These are phyloP conservation scores for Acacia crassicarpa DNA, from an alignment of 306 rosid species.

Conservation along the genomic window DNA sequence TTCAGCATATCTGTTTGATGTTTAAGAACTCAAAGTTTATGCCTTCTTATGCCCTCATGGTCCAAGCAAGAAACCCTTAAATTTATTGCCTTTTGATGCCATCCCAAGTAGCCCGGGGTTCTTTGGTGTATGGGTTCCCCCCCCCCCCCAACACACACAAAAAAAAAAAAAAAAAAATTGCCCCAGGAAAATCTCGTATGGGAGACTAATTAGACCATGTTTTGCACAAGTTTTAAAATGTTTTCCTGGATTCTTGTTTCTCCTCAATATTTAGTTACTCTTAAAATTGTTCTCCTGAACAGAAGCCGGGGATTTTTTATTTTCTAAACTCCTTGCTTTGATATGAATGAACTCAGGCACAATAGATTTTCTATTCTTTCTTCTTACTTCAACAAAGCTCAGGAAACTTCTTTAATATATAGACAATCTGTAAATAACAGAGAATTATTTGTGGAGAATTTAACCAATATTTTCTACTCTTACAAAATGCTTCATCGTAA, in stretches of 20 bases:
- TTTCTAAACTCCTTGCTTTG: not conserved
- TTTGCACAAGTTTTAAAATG: not conserved
- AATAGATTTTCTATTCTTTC: not conserved
- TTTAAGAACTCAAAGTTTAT: not conserved
- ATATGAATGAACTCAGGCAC: not conserved
- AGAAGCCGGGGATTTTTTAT: not conserved
- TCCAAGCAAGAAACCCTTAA: not conserved
- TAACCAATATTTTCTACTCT: not conserved
- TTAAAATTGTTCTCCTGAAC: not conserved
- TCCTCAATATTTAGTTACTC: not conserved
- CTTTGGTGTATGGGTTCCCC: too few species aligned
- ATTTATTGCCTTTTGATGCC: slow-evolving; percentile 20
- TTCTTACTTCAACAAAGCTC: not conserved
- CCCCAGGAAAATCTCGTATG: not conserved
- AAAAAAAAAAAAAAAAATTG: too few species aligned
- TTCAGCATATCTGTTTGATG: not conserved
- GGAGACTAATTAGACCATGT: not conserved
- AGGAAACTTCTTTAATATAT: not conserved
- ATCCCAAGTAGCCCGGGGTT: not conserved
- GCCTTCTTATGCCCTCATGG: not conserved
- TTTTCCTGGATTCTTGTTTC: not conserved
- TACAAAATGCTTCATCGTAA: not conserved
- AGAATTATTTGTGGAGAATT: not conserved
- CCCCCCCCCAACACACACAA: too few species aligned
- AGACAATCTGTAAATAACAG: not conserved